Percentiles rank a stretch among this genome's conserved stretches.
Evolutionary conservation across 2,329 filamentous ascomycete genomes (phyloP).

Genomic region (Aciculosporium take): DNA sequence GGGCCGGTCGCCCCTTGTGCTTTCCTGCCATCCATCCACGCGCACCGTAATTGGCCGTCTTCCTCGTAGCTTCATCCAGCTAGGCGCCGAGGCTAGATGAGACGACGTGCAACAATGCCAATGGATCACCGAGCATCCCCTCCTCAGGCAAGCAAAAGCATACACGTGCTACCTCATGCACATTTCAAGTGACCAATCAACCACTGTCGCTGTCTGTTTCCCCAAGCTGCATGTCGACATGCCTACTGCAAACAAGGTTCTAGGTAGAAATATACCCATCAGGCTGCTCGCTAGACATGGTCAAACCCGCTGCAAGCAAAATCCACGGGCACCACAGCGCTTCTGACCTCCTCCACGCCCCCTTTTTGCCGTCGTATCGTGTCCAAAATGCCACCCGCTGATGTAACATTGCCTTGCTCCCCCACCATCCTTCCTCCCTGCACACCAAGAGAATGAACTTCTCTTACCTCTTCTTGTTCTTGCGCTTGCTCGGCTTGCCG

Average conservation of each 20-base stretch:
- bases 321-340: too few relatives aligned
- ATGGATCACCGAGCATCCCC: neutral
- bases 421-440: neutral
- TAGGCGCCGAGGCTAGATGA: conserved; percentile 3
- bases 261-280: too few relatives aligned
- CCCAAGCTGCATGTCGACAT: too few relatives aligned
- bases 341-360: too few relatives aligned
- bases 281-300: too few relatives aligned
- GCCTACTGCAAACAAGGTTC: too few relatives aligned
- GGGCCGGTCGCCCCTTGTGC: neutral
- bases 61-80: neutral
- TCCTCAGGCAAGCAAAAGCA: too few relatives aligned
- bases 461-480: conserved; percentile 6
- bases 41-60: conserved; percentile 1
- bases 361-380: too few relatives aligned
- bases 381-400: neutral
- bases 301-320: too few relatives aligned
- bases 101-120: neutral
- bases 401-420: neutral
- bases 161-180: too few relatives aligned
- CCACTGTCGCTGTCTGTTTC: too few relatives aligned
- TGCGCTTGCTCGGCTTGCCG: conserved; percentile 9
- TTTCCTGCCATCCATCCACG: neutral
- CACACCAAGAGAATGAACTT: neutral
- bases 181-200: too few relatives aligned